phyloP scores from a whole-genome alignment of 345 rosid species.

The Geranium brycei region DNA sequence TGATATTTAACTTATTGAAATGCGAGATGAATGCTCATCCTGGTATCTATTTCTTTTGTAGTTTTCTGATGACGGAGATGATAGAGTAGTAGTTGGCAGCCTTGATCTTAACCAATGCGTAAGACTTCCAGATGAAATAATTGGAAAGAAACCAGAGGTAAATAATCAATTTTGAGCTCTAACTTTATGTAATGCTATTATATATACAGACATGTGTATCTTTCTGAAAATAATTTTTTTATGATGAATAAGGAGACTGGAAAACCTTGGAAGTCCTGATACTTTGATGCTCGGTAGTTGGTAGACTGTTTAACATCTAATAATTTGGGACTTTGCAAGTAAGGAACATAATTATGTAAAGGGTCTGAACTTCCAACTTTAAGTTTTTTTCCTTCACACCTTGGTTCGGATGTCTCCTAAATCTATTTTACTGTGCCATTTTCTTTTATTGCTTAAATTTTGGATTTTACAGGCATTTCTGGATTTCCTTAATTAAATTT shows the following conservation, averaged over 20 bases:
- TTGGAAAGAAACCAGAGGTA: slow-evolving; percentile 79
- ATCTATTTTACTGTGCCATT: too few species aligned
- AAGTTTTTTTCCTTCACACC: not conserved
- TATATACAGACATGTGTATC: not conserved
- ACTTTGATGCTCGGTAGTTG: not conserved
- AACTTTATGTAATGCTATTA: not conserved
- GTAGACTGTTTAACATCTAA: too few species aligned
- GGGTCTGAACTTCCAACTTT: too few species aligned
- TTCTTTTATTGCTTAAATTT: too few species aligned
- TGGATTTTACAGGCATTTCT: too few species aligned
- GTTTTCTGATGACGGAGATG: slow-evolving; percentile 55
- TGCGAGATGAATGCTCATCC: not conserved
- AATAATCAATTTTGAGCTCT: not conserved
- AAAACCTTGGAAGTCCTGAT: not conserved
- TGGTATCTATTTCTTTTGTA: slow-evolving; percentile 12
- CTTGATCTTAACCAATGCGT: slow-evolving; percentile 84
- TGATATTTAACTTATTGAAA: not conserved
- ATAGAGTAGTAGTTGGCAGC: slow-evolving; percentile 71
- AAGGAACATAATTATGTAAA: too few species aligned
- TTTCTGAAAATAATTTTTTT: too few species aligned
- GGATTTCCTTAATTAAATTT: too few species aligned
- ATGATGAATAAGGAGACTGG: not conserved
- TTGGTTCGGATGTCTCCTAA: not conserved
- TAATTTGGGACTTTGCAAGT: too few species aligned
- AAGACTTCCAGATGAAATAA: slow-evolving; percentile 75